A percentile compares a stretch with the other conserved stretches of the same genome.
phyloP scores from a whole-genome alignment of 1,284 basidiomycete genomes.

The Amylostereum areolatum region DNA sequence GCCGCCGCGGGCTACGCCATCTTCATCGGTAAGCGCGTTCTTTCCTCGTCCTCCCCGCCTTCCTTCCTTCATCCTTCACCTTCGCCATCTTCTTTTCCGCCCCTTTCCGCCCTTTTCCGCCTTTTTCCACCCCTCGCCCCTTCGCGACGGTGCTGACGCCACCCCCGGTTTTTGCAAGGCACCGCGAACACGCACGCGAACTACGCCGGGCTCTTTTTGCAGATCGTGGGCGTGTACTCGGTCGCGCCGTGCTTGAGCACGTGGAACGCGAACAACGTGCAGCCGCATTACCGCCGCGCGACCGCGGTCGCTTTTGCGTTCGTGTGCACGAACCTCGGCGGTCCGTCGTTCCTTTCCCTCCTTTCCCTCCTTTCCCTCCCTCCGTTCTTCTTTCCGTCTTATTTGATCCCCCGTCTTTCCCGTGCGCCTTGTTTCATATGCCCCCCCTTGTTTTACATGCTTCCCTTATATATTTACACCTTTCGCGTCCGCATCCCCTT shows the following conservation, averaged over 20 bases:
- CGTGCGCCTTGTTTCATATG: too few species aligned
- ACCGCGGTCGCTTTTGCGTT: constrained; percentile 50
- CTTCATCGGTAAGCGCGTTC: constrained; percentile 38
- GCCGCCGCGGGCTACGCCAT: constrained; percentile 40
- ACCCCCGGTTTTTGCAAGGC: constrained; percentile 11
- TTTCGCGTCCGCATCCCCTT: too few species aligned
- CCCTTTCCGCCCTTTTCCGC: too few species aligned
- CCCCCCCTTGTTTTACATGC: too few species aligned
- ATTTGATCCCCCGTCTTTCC: too few species aligned
- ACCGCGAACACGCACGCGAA: constrained; percentile 30
- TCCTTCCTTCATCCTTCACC: not conserved
- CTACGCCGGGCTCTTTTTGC: constrained; percentile 47
- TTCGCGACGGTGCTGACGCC: not conserved
- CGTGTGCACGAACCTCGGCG: constrained; percentile 49
- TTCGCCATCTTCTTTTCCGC: too few species aligned
- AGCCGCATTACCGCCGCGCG: constrained; percentile 48
- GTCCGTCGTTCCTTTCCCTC: too few species aligned
- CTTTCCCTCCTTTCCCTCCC: too few species aligned
- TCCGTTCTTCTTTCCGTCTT: too few species aligned
- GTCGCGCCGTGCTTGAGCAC: constrained; percentile 37
- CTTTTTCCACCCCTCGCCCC: too few species aligned
- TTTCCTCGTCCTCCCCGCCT: not conserved
- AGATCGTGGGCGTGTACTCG: constrained; percentile 39
- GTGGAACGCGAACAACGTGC: constrained; percentile 54
- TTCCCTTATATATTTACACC: too few species aligned